phyloP scores from a whole-genome alignment of 2,329 filamentous ascomycete species.

The Pseudogymnoascus sp. region DNA sequence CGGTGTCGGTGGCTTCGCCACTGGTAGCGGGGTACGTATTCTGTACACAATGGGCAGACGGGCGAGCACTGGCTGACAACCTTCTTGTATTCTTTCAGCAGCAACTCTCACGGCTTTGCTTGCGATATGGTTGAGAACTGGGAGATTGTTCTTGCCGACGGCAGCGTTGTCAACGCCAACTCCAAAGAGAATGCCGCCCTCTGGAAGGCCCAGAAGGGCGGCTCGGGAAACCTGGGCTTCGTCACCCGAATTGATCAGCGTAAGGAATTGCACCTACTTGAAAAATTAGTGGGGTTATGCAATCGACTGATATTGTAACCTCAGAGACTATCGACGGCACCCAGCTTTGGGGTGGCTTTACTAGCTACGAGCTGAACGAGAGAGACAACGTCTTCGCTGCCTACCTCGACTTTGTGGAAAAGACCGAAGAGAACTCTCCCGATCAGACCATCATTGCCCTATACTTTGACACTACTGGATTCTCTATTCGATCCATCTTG shows the following conservation, averaged over 20 bases:
- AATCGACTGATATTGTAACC: constrained; percentile 10
- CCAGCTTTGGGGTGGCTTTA: constrained; percentile 16
- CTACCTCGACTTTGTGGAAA: constrained; percentile 17
- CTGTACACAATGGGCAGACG: constrained; percentile 4
- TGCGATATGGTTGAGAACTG: constrained; percentile 42
- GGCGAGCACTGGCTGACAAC: constrained; percentile 18
- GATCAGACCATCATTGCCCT: constrained; percentile 25
- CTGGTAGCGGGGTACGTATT: constrained; percentile 29
- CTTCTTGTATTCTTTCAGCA: constrained; percentile 31
- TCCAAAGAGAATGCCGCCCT: constrained; percentile 39
- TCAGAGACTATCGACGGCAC: constrained; percentile 11
- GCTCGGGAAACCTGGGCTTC: constrained; percentile 49
- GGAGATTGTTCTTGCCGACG: constrained; percentile 46
- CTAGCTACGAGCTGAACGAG: constrained; percentile 14
- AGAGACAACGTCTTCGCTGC: constrained; percentile 14
- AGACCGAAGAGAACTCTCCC: constrained; percentile 13
- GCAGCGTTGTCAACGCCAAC: constrained; percentile 41
- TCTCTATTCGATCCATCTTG: constrained; percentile 10
- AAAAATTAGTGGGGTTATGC: constrained; percentile 8
- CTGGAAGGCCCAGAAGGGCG: constrained; percentile 47
- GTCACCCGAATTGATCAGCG: constrained; percentile 31
- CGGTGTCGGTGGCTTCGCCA: constrained; percentile 34
- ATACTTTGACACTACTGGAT: constrained; percentile 13
- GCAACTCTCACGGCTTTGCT: constrained; percentile 39
- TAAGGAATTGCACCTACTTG: background rate